Conservation (phyloP, 2,329 filamentous ascomycete species). For the Xylariales sp. region DNA sequence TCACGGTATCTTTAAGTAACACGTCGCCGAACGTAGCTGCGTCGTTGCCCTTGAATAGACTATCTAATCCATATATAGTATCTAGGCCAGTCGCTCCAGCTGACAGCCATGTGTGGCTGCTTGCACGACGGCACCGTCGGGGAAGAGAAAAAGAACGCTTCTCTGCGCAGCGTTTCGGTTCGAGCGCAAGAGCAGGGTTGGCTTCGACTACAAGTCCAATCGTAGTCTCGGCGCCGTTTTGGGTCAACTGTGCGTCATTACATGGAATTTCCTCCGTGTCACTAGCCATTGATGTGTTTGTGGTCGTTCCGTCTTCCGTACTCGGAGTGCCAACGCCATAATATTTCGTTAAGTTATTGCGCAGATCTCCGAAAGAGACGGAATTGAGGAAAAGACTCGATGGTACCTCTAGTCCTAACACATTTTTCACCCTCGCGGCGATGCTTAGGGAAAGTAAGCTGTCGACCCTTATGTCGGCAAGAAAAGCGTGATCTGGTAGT, state of each 20-base stretch:
- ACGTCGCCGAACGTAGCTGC: conserved; percentile 1
- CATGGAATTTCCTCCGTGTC: not conserved
- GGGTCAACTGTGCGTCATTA: not conserved
- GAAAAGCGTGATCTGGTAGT: conserved; percentile 17
- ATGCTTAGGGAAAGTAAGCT: conserved; percentile 25
- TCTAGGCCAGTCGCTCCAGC: not conserved
- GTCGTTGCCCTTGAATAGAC: conserved; percentile 3
- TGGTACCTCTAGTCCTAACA: conserved; percentile 5
- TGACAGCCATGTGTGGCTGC: conserved; percentile 27
- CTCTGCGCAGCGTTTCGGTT: not conserved
- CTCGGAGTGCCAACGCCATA: conserved; percentile 12
- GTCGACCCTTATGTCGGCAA: conserved; percentile 26
- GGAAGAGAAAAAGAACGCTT: conserved; percentile 24
- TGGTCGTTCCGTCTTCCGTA: not conserved
- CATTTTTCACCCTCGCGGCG: conserved; percentile 20
- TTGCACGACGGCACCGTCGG: conserved; percentile 25
- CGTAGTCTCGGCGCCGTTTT: not conserved
- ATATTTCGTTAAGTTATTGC: not conserved
- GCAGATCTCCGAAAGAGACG: conserved; percentile 6
- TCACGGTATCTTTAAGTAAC: conserved; percentile 3
- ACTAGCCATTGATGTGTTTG: not conserved
- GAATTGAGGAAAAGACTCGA: conserved; percentile 17
- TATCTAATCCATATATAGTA: conserved; percentile 28
- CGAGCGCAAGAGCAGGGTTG: conserved; percentile 23
- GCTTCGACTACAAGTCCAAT: not conserved